These are phyloP conservation scores for Huiozyma sinensis DNA, from an alignment of 805 yeast species.

Conservation along the genomic window DNA sequence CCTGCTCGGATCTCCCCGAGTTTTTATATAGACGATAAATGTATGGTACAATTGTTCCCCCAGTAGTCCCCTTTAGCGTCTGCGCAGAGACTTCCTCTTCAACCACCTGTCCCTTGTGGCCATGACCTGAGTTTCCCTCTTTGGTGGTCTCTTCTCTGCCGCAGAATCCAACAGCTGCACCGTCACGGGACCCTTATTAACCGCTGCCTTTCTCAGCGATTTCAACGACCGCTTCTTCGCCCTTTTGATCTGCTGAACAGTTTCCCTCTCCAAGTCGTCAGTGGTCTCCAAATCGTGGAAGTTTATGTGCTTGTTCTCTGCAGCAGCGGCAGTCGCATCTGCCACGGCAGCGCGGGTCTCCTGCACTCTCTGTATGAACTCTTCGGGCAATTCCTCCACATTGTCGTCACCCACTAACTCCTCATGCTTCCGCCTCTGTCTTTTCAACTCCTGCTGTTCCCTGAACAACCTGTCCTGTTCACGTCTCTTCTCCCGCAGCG, in stretches of 20 bases:
- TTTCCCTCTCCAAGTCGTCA: slow-evolving; percentile 8
- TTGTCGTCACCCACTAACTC: slow-evolving; percentile 7
- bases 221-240: slow-evolving; percentile 26
- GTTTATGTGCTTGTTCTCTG: slow-evolving; percentile 26
- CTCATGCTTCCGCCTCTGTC: slow-evolving; percentile 8
- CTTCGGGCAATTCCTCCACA: slow-evolving; percentile 30
- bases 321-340: slow-evolving; percentile 5
- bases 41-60: background rate
- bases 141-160: slow-evolving; percentile 22
- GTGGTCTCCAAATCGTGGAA: slow-evolving; percentile 24
- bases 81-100: slow-evolving; percentile 22
- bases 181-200: slow-evolving; percentile 33
- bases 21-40: background rate
- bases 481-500: slow-evolving; percentile 27
- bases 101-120: slow-evolving; percentile 27
- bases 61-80: slow-evolving; percentile 10
- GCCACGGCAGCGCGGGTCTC: slow-evolving; percentile 10
- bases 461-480: slow-evolving; percentile 18
- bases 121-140: slow-evolving; percentile 17
- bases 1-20: too few relatives aligned
- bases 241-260: slow-evolving; percentile 11
- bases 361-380: slow-evolving; percentile 28
- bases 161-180: slow-evolving; percentile 26
- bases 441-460: slow-evolving; percentile 27
- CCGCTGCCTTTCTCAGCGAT: slow-evolving; percentile 20